phyloP scores from a whole-genome alignment of 2,329 filamentous ascomycete species.

The Trichoderma koningii region DNA sequence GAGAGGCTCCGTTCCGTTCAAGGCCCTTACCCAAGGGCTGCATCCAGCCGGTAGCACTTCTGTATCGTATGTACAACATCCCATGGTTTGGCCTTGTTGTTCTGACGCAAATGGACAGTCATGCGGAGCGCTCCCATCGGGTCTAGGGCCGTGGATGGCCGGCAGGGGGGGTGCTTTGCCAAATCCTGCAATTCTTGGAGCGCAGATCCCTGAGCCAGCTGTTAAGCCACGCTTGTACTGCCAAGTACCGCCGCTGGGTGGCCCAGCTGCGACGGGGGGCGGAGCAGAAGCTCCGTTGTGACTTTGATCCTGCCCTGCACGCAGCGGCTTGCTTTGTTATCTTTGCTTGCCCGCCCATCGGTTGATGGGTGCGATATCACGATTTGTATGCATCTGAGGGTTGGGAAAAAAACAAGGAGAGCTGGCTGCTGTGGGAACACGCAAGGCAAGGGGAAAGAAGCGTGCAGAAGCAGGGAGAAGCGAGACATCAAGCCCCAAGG shows the following conservation, averaged over 20 bases:
- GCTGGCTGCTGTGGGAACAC: too few relatives aligned
- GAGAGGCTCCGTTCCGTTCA: background rate
- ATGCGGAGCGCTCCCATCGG: slow-evolving; percentile 10
- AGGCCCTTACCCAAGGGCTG: background rate
- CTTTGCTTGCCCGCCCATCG: background rate
- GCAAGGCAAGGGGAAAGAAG: too few relatives aligned
- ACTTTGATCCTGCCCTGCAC: background rate
- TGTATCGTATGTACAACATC: background rate
- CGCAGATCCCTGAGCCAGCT: slow-evolving; percentile 10
- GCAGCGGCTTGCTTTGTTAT: background rate
- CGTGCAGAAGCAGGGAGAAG: too few relatives aligned
- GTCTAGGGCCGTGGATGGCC: slow-evolving; percentile 20
- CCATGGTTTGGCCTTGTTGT: background rate
- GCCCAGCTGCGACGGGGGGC: slow-evolving; percentile 4
- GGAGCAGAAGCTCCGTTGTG: slow-evolving; percentile 24
- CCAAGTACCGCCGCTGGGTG: slow-evolving; percentile 17
- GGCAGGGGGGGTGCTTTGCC: slow-evolving; percentile 8
- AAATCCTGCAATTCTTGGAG: slow-evolving; percentile 4
- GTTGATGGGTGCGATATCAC: background rate
- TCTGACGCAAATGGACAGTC: slow-evolving; percentile 9
- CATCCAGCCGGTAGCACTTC: background rate
- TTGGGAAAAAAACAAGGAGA: too few relatives aligned
- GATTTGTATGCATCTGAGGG: background rate
- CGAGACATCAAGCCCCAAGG: too few relatives aligned
- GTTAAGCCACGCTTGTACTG: slow-evolving; percentile 14